phyloP scores from a whole-genome alignment of 108 stramenopile genomes.

The Nannochloropsis granulata region DNA sequence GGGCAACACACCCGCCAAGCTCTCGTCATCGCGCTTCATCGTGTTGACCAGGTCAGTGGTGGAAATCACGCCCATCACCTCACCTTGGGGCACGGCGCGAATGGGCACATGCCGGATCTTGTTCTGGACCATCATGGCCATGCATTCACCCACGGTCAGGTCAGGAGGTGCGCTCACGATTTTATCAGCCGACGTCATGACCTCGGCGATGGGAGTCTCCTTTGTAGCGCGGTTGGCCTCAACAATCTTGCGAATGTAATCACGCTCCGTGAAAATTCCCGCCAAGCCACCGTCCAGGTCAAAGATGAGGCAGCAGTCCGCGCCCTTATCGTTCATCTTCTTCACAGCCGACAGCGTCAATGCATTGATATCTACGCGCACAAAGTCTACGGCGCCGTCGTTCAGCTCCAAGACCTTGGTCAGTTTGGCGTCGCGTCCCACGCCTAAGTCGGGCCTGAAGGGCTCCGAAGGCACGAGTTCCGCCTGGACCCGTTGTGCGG shows the following conservation, averaged over 20 bases:
- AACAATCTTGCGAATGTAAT: constrained; percentile 46
- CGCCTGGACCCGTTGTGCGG: neutral
- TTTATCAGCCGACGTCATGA: constrained; percentile 47
- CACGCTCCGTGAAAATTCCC: constrained; percentile 79
- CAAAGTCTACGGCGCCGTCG: neutral
- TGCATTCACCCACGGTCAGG: constrained; percentile 57
- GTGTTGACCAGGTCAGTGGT: neutral
- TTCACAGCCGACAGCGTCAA: neutral
- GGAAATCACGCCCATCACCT: neutral
- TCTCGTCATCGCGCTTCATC: neutral
- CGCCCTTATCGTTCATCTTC: neutral
- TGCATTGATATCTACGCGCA: neutral
- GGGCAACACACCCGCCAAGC: neutral
- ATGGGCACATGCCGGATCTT: neutral
- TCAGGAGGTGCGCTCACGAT: constrained; percentile 41
- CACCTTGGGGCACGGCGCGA: neutral
- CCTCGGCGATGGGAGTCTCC: constrained; percentile 50
- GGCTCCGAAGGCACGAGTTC: neutral
- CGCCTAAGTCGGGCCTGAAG: neutral
- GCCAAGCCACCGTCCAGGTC: constrained; percentile 32
- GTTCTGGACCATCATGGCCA: constrained; percentile 14
- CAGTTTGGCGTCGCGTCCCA: neutral
- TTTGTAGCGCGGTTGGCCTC: constrained; percentile 40
- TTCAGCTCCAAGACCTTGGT: neutral
- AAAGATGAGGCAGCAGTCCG: constrained; percentile 26